A percentile compares a stretch with the other conserved stretches of the same genome.
Evolutionary conservation across 129 eudicot genomes (phyloP).

Genomic region (Flaveria trinervia): DNA sequence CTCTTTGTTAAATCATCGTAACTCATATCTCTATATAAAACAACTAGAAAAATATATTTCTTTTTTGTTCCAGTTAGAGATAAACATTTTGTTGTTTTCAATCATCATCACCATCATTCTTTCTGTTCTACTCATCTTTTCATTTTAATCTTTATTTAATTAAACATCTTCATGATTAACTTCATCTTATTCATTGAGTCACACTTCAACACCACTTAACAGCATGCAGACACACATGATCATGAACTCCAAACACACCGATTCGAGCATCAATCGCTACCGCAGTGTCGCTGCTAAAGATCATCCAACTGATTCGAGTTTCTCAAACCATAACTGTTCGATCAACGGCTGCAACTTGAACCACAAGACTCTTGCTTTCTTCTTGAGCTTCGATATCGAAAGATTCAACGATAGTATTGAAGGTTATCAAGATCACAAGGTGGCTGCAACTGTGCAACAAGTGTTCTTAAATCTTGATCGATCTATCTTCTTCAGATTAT

Average conservation of each 20-base stretch:
- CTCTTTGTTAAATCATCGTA: background rate
- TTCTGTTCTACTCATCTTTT: background rate
- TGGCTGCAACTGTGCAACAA: conserved; percentile 2
- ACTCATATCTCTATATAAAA: background rate
- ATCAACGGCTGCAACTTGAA: conserved; percentile 32
- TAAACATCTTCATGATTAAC: background rate
- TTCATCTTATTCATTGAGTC: background rate
- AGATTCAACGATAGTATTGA: conserved; percentile 7
- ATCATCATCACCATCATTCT: background rate
- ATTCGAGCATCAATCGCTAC: background rate
- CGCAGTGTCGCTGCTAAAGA: background rate
- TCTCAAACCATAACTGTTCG: background rate
- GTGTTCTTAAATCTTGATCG: background rate
- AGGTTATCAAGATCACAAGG: conserved; percentile 29
- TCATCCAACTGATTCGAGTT: conserved; percentile 1
- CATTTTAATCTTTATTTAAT: background rate
- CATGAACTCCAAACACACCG: conserved; percentile 12
- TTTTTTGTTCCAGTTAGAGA: background rate
- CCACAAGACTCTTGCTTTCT: conserved; percentile 27
- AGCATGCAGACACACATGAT: background rate
- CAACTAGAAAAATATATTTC: background rate
- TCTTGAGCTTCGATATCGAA: conserved; percentile 26
- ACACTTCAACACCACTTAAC: background rate
- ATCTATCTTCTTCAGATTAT: background rate
- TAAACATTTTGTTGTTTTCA: background rate